phyloP scores from a whole-genome alignment of 2,329 filamentous ascomycete species.

The Magnaporthiopsis rhizophila region DNA sequence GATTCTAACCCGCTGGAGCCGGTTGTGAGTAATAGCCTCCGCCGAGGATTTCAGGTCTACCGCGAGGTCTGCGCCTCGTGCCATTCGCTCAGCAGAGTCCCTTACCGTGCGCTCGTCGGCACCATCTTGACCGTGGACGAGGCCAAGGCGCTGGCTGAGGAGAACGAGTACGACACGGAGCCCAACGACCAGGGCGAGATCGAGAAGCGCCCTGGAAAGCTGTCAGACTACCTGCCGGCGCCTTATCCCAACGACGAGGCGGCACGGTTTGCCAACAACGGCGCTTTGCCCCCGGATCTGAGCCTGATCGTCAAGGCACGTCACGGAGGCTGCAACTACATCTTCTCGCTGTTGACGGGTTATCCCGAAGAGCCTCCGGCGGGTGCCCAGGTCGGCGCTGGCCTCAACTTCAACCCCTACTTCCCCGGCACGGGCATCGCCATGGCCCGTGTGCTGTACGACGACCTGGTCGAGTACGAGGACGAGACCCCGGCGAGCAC shows the following conservation, averaged over 20 bases:
- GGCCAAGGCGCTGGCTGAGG: slow-evolving; percentile 93
- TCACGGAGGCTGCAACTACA: slow-evolving; percentile 97
- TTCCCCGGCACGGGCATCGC: slow-evolving; percentile 98
- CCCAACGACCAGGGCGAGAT: slow-evolving; percentile 97
- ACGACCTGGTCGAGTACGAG: slow-evolving; percentile 96
- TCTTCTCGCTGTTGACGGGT: slow-evolving; percentile 93
- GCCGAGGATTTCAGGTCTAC: slow-evolving; percentile 99
- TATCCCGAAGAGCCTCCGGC: slow-evolving; percentile 96
- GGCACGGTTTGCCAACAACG: slow-evolving; percentile 94
- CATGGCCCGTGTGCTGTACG: slow-evolving; percentile 97
- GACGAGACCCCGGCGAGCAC: slow-evolving; percentile 89
- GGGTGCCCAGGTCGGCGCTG: slow-evolving; percentile 73
- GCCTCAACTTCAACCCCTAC: slow-evolving; percentile 99
- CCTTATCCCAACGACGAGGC: slow-evolving; percentile 99
- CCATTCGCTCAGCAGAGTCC: slow-evolving; percentile 91
- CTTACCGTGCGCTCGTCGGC: slow-evolving; percentile 88
- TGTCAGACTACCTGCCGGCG: slow-evolving; percentile 89
- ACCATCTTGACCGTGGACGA: slow-evolving; percentile 92
- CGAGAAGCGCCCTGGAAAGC: slow-evolving; percentile 96
- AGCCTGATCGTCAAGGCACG: slow-evolving; percentile 95
- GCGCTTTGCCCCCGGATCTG: slow-evolving; percentile 94
- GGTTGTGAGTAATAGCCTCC: slow-evolving; percentile 53
- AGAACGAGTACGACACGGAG: slow-evolving; percentile 97
- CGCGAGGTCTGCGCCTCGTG: slow-evolving; percentile 96
- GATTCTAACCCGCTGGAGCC: background rate